Percentiles rank a stretch among this genome's conserved stretches.
phyloP scores from a whole-genome alignment of 371 early-diverging fungal species.

The Batkoa obscura region DNA sequence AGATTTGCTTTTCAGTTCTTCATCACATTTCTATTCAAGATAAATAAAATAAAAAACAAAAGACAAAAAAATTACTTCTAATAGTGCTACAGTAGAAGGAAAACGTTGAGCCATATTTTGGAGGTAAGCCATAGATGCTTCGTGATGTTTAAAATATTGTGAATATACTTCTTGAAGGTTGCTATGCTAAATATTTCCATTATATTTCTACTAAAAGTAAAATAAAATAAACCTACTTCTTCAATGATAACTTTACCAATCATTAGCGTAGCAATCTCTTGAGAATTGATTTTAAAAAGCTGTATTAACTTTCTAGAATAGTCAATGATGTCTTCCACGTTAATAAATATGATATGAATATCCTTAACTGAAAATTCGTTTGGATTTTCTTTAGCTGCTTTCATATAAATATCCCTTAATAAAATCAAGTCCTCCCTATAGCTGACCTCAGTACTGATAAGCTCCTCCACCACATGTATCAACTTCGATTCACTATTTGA shows the following conservation, averaged over 20 bases:
- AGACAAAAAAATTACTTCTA: slow-evolving; percentile 16
- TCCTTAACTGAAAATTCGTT: not conserved
- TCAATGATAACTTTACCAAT: slow-evolving; percentile 2
- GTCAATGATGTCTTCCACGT: slow-evolving; percentile 4
- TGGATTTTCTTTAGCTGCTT: slow-evolving; percentile 9
- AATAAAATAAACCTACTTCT: not conserved
- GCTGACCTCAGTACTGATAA: slow-evolving; percentile 31
- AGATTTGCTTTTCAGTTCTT: slow-evolving; percentile 34
- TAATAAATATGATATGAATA: slow-evolving; percentile 1
- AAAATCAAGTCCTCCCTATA: slow-evolving; percentile 31
- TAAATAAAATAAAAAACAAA: not conserved
- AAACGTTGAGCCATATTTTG: slow-evolving; percentile 27
- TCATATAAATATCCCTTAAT: slow-evolving; percentile 28
- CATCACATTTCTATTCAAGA: slow-evolving; percentile 18
- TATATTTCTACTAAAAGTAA: not conserved
- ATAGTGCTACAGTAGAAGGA: slow-evolving; percentile 23
- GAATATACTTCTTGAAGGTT: slow-evolving; percentile 24
- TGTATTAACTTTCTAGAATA: not conserved
- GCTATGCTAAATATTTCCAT: not conserved
- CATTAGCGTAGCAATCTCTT: not conserved
- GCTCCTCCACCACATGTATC: slow-evolving; percentile 21
- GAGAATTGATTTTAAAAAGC: not conserved
- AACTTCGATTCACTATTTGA: not conserved
- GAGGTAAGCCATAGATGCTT: slow-evolving; percentile 33
- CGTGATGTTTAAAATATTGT: slow-evolving; percentile 59